These are phyloP conservation scores for Cercospora sp. DNA, from an alignment of 2,329 filamentous ascomycete species.

Conservation along the genomic window DNA sequence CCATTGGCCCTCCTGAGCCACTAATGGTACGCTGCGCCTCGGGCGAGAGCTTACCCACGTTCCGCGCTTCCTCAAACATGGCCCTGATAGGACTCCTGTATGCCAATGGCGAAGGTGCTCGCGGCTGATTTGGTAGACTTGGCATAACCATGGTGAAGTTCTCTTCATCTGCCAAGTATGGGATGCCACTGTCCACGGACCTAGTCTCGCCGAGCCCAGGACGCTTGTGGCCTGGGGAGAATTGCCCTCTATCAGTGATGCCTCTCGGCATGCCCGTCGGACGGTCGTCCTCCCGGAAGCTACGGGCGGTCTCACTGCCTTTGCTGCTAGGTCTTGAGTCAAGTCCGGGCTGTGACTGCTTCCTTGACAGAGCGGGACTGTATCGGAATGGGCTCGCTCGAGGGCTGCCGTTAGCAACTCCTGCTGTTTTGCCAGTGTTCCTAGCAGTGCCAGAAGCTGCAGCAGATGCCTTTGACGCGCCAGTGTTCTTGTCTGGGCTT, in stretches of 20 bases:
- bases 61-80: slow-evolving; percentile 38
- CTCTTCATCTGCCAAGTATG: slow-evolving; percentile 44
- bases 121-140: slow-evolving; percentile 33
- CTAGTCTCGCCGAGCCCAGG: slow-evolving; percentile 43
- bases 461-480: slow-evolving; percentile 33
- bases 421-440: slow-evolving; percentile 30
- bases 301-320: slow-evolving; percentile 33
- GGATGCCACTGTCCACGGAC: slow-evolving; percentile 44
- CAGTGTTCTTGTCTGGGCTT: slow-evolving; percentile 43
- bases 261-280: slow-evolving; percentile 50
- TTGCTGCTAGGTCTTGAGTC: slow-evolving; percentile 38
- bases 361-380: slow-evolving; percentile 29
- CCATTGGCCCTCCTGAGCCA: slow-evolving; percentile 4
- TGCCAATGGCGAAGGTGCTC: slow-evolving; percentile 33
- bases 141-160: slow-evolving; percentile 54
- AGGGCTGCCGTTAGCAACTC: slow-evolving; percentile 29
- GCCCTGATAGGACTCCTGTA: slow-evolving; percentile 37
- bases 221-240: slow-evolving; percentile 40
- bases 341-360: slow-evolving; percentile 21
- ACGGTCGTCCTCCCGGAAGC: slow-evolving; percentile 46
- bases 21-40: slow-evolving; percentile 25
- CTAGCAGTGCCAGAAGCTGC: slow-evolving; percentile 32
- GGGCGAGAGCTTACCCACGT: slow-evolving; percentile 29
- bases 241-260: slow-evolving; percentile 34
- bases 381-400: slow-evolving; percentile 37